phyloP scores from a whole-genome alignment of 148 eudicot genomes.

The Talinum fruticosum region DNA sequence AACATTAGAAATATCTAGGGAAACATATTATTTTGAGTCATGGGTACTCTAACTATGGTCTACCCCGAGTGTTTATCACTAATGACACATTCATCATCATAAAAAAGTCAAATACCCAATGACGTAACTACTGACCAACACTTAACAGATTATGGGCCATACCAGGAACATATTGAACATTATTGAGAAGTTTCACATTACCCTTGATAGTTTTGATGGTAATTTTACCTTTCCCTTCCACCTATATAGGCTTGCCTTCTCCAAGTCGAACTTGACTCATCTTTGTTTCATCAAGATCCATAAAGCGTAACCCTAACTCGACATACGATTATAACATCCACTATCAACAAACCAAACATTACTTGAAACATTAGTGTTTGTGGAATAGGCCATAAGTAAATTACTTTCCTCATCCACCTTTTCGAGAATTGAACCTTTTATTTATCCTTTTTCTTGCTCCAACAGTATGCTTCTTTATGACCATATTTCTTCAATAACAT shows the following conservation, averaged over 20 bases:
- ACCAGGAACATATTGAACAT: neutral
- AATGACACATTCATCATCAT: neutral
- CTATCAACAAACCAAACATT: neutral
- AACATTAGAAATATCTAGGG: neutral
- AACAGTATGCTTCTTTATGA: neutral
- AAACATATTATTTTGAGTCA: neutral
- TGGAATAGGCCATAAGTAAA: neutral
- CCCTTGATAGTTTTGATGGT: neutral
- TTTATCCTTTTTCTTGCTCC: neutral
- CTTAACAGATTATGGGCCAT: neutral
- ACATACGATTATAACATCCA: neutral
- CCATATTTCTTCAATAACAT: neutral
- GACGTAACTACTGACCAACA: neutral
- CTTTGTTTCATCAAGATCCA: neutral
- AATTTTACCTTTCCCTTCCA: neutral
- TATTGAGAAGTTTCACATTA: neutral
- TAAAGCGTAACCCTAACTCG: neutral
- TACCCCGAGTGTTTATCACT: neutral
- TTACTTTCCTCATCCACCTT: neutral
- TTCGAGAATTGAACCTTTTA: neutral
- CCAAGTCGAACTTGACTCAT: neutral
- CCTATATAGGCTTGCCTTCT: neutral
- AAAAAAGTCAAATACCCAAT: neutral
- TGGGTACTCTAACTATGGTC: neutral
- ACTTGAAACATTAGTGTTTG: neutral